Conservation (phyloP, 768 basidiomycete species). For the Tylopilus rubrobrunneus region DNA sequence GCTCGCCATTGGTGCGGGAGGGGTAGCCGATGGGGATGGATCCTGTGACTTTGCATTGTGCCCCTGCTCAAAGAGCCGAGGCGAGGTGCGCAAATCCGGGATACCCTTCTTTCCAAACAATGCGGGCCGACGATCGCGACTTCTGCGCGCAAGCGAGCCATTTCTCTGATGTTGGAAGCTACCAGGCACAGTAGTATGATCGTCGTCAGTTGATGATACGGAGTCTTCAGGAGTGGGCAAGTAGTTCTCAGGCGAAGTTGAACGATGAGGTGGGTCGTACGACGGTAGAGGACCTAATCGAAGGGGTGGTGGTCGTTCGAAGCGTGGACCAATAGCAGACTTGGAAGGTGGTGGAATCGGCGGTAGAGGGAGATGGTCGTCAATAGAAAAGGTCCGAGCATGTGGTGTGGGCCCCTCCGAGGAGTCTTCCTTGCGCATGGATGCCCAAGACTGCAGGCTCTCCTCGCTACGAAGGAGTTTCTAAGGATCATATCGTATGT, state of each 20-base stretch:
- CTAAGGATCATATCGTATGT: constrained; percentile 1
- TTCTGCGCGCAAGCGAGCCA: constrained; percentile 46
- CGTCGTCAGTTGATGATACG: constrained; percentile 46
- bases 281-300: constrained; percentile 44
- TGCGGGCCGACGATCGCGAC: constrained; percentile 33
- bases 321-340: constrained; percentile 21
- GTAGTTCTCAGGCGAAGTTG: constrained; percentile 51
- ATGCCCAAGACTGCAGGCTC: constrained; percentile 42
- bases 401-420: constrained; percentile 45
- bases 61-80: constrained; percentile 34
- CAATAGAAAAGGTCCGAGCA: constrained; percentile 56
- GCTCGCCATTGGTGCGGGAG: constrained; percentile 9
- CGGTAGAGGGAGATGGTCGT: constrained; percentile 51
- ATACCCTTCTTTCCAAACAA: constrained; percentile 74
- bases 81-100: constrained; percentile 68
- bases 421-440: constrained; percentile 36
- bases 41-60: constrained; percentile 26
- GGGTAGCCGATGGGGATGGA: constrained; percentile 11
- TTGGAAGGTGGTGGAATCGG: constrained; percentile 24
- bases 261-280: constrained; percentile 42
- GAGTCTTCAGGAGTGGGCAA: constrained; percentile 57
- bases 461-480: constrained; percentile 33
- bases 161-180: constrained; percentile 41
- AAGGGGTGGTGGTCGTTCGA: constrained; percentile 46
- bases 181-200: constrained; percentile 29